phyloP scores from a whole-genome alignment of 331 rosid genomes.

The Spiraea crenata region DNA sequence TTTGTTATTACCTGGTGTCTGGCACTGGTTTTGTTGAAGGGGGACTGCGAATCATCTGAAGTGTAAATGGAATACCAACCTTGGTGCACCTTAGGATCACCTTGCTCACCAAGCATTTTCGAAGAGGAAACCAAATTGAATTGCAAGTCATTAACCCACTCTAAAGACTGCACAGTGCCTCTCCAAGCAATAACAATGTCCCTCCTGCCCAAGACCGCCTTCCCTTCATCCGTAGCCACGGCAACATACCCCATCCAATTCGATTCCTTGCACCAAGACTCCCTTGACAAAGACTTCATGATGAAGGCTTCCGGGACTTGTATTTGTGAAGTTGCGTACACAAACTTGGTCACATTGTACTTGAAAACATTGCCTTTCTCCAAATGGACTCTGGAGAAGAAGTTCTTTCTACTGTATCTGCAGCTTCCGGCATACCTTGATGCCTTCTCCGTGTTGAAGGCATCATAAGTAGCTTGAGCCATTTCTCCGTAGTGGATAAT shows the following conservation, averaged over 20 bases:
- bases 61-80: conserved; percentile 62
- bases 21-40: conserved; percentile 42
- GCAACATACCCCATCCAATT: conserved; percentile 67
- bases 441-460: conserved; percentile 46
- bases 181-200: conserved; percentile 66
- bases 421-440: conserved; percentile 50
- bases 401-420: conserved; percentile 25
- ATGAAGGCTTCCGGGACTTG: conserved; percentile 49
- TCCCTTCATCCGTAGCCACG: conserved; percentile 55
- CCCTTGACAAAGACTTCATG: conserved; percentile 45
- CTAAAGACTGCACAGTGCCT: conserved; percentile 47
- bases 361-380: conserved; percentile 37
- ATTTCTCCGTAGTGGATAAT: conserved; percentile 52
- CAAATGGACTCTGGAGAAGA: conserved; percentile 39
- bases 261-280: conserved; percentile 60
- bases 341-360: conserved; percentile 47
- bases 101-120: conserved; percentile 24
- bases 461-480: conserved; percentile 55
- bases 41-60: conserved; percentile 40
- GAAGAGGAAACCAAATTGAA: conserved; percentile 38
- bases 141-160: conserved; percentile 53
- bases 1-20: conserved; percentile 40
- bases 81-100: conserved; percentile 47
- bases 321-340: conserved; percentile 49
- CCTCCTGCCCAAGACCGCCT: conserved; percentile 49